phyloP scores from a whole-genome alignment of 2,329 filamentous ascomycete species.

The Trichoderma oligosporum region DNA sequence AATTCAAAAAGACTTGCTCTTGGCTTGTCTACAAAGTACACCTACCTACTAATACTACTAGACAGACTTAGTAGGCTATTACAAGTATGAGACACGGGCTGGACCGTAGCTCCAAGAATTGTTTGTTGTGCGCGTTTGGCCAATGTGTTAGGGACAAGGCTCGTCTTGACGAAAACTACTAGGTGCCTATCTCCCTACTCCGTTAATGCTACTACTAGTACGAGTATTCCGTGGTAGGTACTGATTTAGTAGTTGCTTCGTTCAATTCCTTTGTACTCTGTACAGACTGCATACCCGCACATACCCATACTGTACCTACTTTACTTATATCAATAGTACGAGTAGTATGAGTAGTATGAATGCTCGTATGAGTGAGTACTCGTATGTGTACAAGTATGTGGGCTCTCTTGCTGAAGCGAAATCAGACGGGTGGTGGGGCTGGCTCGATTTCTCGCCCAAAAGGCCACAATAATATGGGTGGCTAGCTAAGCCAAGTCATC shows the following conservation, averaged over 20 bases:
- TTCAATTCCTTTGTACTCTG: background rate
- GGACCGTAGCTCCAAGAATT: background rate
- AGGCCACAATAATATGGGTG: background rate
- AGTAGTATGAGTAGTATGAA: no score
- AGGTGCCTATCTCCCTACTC: no score
- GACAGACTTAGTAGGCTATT: no score
- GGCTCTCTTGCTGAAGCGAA: constrained; percentile 5
- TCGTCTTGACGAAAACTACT: background rate
- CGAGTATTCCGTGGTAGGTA: no score
- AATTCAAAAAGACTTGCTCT: constrained; percentile 1
- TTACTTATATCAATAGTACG: no score
- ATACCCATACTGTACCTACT: no score
- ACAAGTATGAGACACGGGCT: constrained; percentile 9
- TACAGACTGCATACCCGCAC: no score
- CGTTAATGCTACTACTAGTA: no score
- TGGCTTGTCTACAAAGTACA: no score
- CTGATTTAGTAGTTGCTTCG: background rate
- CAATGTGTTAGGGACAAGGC: constrained; percentile 2
- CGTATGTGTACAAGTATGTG: background rate
- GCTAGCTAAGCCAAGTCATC: no score
- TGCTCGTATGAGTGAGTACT: background rate
- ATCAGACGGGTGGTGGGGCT: constrained; percentile 21
- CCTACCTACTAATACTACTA: no score
- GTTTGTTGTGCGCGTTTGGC: constrained; percentile 14
- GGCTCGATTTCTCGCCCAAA: constrained; percentile 3